Base-by-base conservation (phyloP, 305 asterid genomes). In the Solanum hybrid region DNA sequence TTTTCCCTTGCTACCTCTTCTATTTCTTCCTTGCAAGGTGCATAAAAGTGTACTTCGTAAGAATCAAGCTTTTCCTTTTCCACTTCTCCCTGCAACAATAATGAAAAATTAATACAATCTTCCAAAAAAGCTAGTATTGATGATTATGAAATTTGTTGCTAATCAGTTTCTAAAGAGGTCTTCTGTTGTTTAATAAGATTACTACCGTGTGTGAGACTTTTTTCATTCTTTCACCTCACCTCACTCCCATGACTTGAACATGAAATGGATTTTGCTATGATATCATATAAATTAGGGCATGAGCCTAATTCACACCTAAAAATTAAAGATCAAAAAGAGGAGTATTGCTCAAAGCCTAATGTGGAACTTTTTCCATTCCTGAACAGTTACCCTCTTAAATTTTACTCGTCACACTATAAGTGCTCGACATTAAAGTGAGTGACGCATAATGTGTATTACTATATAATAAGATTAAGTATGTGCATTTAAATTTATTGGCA, bases 1-100 rank as follows among this genome's bases (percentile, higher is more conserved):
- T 96, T 96, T 64, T 90, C 92, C 77, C 90, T 93, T 12, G 94
- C 93, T 86, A 92, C 93, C 1, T 94, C 95, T 91, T 94, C 98
- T 80, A 97, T 7, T 90, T 97, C 99, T 87, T 94, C 95, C 69
- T 90, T 93, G 22, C 95, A 93, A 64, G 99, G 95, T 17, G 98
- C 96, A 89, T 95, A 97, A 45, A 95, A 97, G 86, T 97, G 95
- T 31, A 94, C 96, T 27, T 97, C 98, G 15, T 97, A 96, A 0
- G 89, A 86, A 31, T 95, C 97, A 15, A 96, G 80, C 71, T 87
- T 94, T 64, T 91, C 97, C 94, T 94, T 91, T 87, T 93, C 93
- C 22, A 96, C 85, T 34, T 92, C 94, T 40, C 99, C 99, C 99
- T 97, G 24, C 22, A 29, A 56, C 66, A 79, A 51, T 64, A 72